Evolutionary conservation across 345 rosid genomes (phyloP).

Genomic region (Adansonia digitata): DNA sequence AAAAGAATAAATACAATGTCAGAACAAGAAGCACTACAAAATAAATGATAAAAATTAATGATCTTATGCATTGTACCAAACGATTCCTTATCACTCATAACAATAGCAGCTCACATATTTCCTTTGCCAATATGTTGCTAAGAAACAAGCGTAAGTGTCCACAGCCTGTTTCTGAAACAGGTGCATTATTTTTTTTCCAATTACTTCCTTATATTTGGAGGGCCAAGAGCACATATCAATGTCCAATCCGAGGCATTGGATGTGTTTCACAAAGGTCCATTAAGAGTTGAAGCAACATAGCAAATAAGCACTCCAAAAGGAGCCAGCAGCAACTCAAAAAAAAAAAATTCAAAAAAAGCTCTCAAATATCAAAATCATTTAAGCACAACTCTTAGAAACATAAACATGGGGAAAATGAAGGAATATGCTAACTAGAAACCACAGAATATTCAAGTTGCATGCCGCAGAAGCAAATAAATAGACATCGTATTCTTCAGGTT

Average conservation of each 20-base stretch:
- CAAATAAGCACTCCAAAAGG: background rate
- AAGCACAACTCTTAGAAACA: background rate
- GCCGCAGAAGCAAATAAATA: background rate
- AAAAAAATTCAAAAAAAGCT: background rate
- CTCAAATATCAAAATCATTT: background rate
- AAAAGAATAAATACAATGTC: background rate
- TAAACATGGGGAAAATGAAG: background rate
- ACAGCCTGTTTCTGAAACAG: background rate
- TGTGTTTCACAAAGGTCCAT: background rate
- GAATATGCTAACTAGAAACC: background rate
- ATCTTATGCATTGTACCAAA: background rate
- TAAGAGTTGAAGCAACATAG: background rate
- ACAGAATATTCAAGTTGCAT: background rate
- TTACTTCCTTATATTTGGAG: background rate
- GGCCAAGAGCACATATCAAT: background rate
- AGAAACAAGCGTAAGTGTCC: background rate
- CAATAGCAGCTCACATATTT: background rate
- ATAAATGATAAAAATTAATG: background rate
- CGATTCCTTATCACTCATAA: background rate
- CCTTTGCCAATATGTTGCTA: background rate
- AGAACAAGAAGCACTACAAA: background rate
- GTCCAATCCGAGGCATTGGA: background rate
- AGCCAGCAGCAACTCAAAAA: background rate
- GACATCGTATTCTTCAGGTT: background rate
- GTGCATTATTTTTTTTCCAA: background rate